These are phyloP conservation scores for Exophiala bonariae DNA, from an alignment of 2,329 filamentous ascomycete species.

Conservation along the genomic window DNA sequence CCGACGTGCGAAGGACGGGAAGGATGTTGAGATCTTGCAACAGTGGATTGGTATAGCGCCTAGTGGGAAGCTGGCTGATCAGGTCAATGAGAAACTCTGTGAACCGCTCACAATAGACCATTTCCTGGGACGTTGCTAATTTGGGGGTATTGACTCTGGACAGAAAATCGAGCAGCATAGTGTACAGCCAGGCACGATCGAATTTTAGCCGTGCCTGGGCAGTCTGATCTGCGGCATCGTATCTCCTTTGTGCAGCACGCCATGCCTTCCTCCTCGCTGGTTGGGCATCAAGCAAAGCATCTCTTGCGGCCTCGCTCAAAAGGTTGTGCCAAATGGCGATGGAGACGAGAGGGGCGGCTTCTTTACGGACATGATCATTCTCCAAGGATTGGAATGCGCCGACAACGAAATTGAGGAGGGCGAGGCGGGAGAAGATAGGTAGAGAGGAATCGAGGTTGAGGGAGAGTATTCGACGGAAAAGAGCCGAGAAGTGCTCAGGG, in stretches of 20 bases:
- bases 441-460: constrained; percentile 75
- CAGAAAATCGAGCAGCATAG: constrained; percentile 80
- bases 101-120: constrained; percentile 90
- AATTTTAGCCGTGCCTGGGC: constrained; percentile 80
- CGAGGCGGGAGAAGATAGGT: constrained; percentile 67
- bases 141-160: constrained; percentile 63
- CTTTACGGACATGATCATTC: constrained; percentile 83
- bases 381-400: constrained; percentile 93
- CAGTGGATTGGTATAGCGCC: constrained; percentile 88
- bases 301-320: constrained; percentile 72
- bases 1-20: constrained; percentile 74
- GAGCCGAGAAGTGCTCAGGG: constrained; percentile 77
- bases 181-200: constrained; percentile 91
- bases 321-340: constrained; percentile 96
- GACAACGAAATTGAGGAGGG: constrained; percentile 87
- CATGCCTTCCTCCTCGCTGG: constrained; percentile 83
- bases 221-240: constrained; percentile 78
- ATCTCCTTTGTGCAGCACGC: constrained; percentile 83
- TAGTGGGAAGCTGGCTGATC: constrained; percentile 88
- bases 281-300: constrained; percentile 69
- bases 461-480: constrained; percentile 87
- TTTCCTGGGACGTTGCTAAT: constrained; percentile 49
- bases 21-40: constrained; percentile 83
- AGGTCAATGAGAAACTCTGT: constrained; percentile 87
- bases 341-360: constrained; percentile 91